These are phyloP conservation scores for Leishmania arabica DNA, from an alignment of 208 protist species.

Conservation along the genomic window DNA sequence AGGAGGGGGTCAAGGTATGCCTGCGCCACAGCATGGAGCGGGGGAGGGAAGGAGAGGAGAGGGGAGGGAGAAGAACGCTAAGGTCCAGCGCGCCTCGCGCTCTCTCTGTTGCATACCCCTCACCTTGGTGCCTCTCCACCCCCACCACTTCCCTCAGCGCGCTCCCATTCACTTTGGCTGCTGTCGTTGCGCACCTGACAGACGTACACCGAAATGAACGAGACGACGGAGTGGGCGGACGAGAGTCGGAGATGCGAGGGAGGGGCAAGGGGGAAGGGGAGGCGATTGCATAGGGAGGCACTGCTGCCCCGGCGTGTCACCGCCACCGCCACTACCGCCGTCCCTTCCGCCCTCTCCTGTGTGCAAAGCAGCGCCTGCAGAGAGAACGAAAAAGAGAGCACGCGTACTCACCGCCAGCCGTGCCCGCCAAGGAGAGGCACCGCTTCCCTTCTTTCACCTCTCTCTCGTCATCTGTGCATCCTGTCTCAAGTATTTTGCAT, in stretches of 20 bases:
- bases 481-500: not conserved
- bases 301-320: not conserved
- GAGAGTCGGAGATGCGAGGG: not conserved
- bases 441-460: too few relatives aligned
- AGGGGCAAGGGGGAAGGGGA: not conserved
- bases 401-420: not conserved
- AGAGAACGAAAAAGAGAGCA: not conserved
- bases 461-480: not conserved
- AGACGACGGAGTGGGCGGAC: not conserved
- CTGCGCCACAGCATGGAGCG: too few relatives aligned
- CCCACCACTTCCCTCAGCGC: not conserved
- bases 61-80: too few relatives aligned
- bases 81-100: too few relatives aligned
- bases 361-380: not conserved
- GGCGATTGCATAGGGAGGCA: not conserved
- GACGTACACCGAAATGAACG: not conserved
- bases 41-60: too few relatives aligned
- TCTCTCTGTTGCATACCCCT: not conserved
- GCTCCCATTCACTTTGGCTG: not conserved
- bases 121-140: not conserved
- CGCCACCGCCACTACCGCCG: not conserved
- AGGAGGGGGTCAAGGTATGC: not conserved
- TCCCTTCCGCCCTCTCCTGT: not conserved
- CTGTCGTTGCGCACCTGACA: not conserved
- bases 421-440: not conserved